phyloP scores from a whole-genome alignment of 2,329 filamentous ascomycete species.

The Colletotrichum acutatum region DNA sequence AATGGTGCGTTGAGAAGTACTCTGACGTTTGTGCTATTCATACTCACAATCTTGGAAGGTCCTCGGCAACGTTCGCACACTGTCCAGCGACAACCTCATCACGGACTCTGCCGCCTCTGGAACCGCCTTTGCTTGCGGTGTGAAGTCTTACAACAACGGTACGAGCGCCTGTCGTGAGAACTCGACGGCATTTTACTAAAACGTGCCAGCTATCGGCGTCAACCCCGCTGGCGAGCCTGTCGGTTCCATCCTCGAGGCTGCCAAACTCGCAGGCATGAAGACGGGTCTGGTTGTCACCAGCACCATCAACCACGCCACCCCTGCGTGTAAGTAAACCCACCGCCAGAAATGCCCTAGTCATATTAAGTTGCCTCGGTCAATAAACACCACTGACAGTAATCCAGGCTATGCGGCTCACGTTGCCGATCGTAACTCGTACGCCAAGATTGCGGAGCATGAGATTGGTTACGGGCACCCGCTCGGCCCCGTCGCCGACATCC shows the following conservation, averaged over 20 bases:
- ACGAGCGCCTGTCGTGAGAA: neutral
- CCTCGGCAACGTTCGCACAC: conserved; percentile 45
- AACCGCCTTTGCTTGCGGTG: conserved; percentile 51
- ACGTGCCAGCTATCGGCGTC: conserved; percentile 44
- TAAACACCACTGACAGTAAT: neutral
- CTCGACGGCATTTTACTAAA: neutral
- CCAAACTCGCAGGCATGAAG: conserved; percentile 50
- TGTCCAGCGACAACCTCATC: conserved; percentile 47
- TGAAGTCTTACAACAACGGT: conserved; percentile 50
- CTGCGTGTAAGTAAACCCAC: conserved; percentile 38
- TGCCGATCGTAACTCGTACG: conserved; percentile 45
- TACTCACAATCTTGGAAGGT: conserved; percentile 28
- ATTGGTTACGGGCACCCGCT: conserved; percentile 51
- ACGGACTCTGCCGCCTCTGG: conserved; percentile 54
- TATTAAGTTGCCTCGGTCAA: neutral
- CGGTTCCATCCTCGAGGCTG: conserved; percentile 52
- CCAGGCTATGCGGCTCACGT: conserved; percentile 47
- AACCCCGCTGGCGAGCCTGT: conserved; percentile 45
- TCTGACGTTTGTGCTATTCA: neutral
- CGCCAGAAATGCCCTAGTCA: neutral
- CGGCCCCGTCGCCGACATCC: conserved; percentile 49
- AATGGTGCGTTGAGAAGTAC: conserved; percentile 22
- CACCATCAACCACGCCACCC: conserved; percentile 50
- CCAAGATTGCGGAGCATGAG: conserved; percentile 51
- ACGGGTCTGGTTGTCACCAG: conserved; percentile 55